These are phyloP conservation scores for Candida tropicalis DNA, from an alignment of 1,139 yeast species.

Conservation along the genomic window DNA sequence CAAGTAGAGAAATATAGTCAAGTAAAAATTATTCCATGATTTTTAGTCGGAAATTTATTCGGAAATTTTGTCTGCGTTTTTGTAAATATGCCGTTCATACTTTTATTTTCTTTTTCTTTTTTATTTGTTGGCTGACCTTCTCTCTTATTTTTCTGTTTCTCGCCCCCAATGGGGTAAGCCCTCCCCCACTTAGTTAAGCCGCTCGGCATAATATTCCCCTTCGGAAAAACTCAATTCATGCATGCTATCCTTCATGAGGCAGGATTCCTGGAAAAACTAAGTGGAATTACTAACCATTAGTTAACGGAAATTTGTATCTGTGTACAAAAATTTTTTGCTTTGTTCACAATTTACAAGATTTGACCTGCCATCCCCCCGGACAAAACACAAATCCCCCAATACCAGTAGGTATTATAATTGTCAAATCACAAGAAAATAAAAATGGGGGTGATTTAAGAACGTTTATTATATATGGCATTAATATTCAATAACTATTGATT, in stretches of 20 bases:
- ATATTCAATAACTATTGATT: no score
- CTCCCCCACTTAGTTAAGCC: constrained; percentile 1
- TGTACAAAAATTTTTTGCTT: no score
- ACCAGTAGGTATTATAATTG: no score
- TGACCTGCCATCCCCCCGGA: background rate
- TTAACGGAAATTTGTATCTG: background rate
- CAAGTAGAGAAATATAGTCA: no score
- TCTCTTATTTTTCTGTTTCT: no score
- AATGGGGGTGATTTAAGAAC: no score
- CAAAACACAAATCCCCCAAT: no score
- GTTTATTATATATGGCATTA: no score
- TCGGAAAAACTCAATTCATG: constrained; percentile 2
- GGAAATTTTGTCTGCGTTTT: background rate
- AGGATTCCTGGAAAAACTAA: background rate
- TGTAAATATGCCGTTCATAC: background rate
- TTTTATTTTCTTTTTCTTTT: background rate
- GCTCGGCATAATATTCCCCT: background rate
- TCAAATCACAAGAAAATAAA: no score
- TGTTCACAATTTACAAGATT: background rate
- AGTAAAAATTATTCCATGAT: background rate
- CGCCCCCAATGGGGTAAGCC: background rate
- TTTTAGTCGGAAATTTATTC: constrained; percentile 1
- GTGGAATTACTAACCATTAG: background rate
- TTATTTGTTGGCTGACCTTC: constrained; percentile 2
- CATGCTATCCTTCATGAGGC: background rate